Base-by-base conservation (phyloP, 1,139 yeast genomes). In the Taphrina pruni region DNA sequence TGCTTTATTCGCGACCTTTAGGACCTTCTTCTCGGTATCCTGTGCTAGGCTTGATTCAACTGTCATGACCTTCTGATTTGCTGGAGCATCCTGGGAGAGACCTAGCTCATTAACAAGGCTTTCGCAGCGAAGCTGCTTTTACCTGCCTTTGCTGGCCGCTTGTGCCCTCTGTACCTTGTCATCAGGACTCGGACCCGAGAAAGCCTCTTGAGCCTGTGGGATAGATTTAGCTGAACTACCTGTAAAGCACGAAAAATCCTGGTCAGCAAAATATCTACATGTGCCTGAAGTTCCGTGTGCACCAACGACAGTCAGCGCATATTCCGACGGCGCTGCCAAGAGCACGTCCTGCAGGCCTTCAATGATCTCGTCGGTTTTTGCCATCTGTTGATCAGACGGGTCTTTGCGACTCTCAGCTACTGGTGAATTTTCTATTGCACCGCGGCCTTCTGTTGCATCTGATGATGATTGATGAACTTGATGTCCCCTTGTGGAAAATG, bases 101-200 rank as follows among this genome's bases (percentile, higher is more conserved):
- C 60, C n/a, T 70, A 55, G 7, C 73, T 36, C 26, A 67, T 66
- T 1, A 69, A 51, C 14, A 56, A 35, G 5, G 62, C 66, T 65
- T 71, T 67, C 67, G 60, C 68, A 39, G 46, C 55, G 58, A 9
- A 65, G 14, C 9, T 7, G 12, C 48, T 1, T 12, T 17, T 45
- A 41, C 57, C 26, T 39, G 48, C 65, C 60, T 58, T 65, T 65
- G 52, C 65, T 65, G 46, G 38, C 48, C 11, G 61, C 38, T 20
- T 55, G 64, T n/a, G 67, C 67, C 17, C 54, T 43, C 65, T 85
- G 76, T 9, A 89, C 83, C 67, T 83, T 79, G 75, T 91, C 97
- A 79, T 92, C 98, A 1, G 97, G 97, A 74, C 96, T 89, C 14
- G 92, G 93, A 71, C 82, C 80, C 26, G 79, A 77, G 75, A 92